A percentile compares a stretch with the other conserved stretches of the same genome.
These are phyloP conservation scores for Sphagnum fallax DNA, from an alignment of 228 moss, liverwort and hornwort genomes.

Conservation along the genomic window DNA sequence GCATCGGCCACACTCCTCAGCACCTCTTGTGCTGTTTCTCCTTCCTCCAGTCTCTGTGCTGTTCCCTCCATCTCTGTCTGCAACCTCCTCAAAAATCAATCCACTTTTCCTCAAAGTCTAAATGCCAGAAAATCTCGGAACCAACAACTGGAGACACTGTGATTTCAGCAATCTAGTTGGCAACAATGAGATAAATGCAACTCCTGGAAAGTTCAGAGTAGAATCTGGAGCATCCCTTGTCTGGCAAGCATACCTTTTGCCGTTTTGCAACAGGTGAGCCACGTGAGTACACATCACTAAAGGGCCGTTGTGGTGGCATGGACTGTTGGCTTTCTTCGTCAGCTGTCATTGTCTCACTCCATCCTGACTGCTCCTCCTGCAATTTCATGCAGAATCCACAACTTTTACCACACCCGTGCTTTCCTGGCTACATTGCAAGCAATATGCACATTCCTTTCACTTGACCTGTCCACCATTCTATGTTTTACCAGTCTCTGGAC, in stretches of 20 bases:
- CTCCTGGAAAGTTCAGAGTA: too few relatives aligned
- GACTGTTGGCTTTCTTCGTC: slow-evolving; percentile 80
- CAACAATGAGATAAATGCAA: too few relatives aligned
- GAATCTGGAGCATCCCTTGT: too few relatives aligned
- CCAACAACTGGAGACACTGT: neutral
- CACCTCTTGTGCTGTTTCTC: slow-evolving; percentile 48
- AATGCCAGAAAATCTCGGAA: neutral
- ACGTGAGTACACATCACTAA: slow-evolving; percentile 79
- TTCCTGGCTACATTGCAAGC: neutral
- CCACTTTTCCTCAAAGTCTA: neutral
- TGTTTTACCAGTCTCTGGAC: too few relatives aligned
- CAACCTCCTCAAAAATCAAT: slow-evolving; percentile 4
- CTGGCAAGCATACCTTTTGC: slow-evolving; percentile 50
- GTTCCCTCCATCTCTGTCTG: slow-evolving; percentile 85
- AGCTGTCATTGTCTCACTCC: slow-evolving; percentile 74
- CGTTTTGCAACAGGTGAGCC: slow-evolving; percentile 82
- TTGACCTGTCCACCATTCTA: too few relatives aligned
- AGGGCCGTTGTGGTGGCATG: slow-evolving; percentile 82
- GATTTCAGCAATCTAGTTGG: too few relatives aligned
- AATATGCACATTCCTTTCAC: neutral
- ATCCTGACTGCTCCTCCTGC: slow-evolving; percentile 80
- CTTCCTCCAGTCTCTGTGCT: slow-evolving; percentile 77
- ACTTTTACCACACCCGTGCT: neutral
- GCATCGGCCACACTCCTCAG: slow-evolving; percentile 52
- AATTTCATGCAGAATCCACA: neutral